Base-by-base conservation (phyloP, 257 asterid genomes). In the Lavandula angustifolia region DNA sequence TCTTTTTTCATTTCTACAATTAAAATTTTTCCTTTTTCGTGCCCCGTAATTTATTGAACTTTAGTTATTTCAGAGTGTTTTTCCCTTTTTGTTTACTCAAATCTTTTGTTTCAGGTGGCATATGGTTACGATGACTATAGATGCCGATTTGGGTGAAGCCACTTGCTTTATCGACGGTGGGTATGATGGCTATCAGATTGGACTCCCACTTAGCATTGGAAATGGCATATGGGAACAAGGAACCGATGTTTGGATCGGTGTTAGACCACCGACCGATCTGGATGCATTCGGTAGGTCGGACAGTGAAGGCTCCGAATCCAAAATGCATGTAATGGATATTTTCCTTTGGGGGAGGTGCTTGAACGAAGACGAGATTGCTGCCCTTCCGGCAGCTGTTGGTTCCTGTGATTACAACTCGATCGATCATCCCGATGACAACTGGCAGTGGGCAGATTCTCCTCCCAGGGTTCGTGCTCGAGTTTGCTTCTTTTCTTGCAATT, bases 391-490 rank as follows among this genome's bases (percentile, higher is more conserved):
- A 51, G 78, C 95, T 22, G 85, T 90, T 81, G 91, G 95, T 61
- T 80, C 85, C 62, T 85, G 84, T 7, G 95, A 94, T 66, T 83
- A 81, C 84, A 83, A 79, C 70, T 68, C 77, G 72, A 79, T 76
- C 52, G 95, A 90, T 77, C 83, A 86, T 57, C 89, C 87, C 18
- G 96, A 90, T 74, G 99, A 94, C 76, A 84, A 87, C 79, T 87
- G 97, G 95, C 99, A 86, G 69, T 94, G 99, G 97, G 78, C 92
- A 16, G 97, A 88, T 81, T 90, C 99, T 71, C 97, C 99, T 75
- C 82, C 96, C 14, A 76, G 99, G 97, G 99, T 94, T 48, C 46
- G 92, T 70, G 35, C 62, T 64, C 49, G 16, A 32, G 6, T 59
- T 68, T 63, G 3, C 62, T 66, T 67, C 17, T 76, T 37, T 18